These are phyloP conservation scores for Sugiyamaella novakii DNA, from an alignment of 1,139 yeast species.

Conservation along the genomic window DNA sequence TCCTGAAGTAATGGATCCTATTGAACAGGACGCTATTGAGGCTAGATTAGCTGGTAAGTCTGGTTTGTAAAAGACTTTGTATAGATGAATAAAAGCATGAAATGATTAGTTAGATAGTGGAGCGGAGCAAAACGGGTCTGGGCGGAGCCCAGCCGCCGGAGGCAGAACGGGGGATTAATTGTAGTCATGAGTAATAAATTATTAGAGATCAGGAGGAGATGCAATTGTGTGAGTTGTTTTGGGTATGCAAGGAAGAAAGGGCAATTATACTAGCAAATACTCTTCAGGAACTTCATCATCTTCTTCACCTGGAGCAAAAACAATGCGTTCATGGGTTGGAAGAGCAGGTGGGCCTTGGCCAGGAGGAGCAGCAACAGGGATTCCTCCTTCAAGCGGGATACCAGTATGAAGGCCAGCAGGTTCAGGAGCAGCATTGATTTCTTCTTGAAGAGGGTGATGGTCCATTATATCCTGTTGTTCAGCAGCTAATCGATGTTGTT, in stretches of 20 bases:
- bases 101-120: no score
- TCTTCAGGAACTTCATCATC: slow-evolving; percentile 15
- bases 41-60: slow-evolving; percentile 16
- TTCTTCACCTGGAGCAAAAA: slow-evolving; percentile 10
- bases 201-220: not conserved
- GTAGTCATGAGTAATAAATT: slow-evolving; percentile 6
- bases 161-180: not conserved
- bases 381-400: slow-evolving; percentile 11
- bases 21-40: slow-evolving; percentile 18
- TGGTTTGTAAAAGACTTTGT: slow-evolving; percentile 3
- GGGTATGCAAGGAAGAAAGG: slow-evolving; percentile 5
- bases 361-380: slow-evolving; percentile 11
- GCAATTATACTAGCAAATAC: slow-evolving; percentile 4
- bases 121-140: no score
- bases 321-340: slow-evolving; percentile 2
- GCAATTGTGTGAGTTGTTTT: slow-evolving; percentile 1
- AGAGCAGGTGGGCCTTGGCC: slow-evolving; percentile 3
- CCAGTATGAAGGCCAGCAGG: slow-evolving; percentile 6
- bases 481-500: slow-evolving; percentile 12
- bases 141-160: no score
- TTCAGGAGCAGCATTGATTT: slow-evolving; percentile 1
- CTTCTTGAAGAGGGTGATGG: not conserved
- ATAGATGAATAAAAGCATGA: no score
- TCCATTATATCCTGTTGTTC: not conserved
- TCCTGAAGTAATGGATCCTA: slow-evolving; percentile 23